phyloP scores from a whole-genome alignment of 1,139 yeast genomes.

The Williopsis jadinii region DNA sequence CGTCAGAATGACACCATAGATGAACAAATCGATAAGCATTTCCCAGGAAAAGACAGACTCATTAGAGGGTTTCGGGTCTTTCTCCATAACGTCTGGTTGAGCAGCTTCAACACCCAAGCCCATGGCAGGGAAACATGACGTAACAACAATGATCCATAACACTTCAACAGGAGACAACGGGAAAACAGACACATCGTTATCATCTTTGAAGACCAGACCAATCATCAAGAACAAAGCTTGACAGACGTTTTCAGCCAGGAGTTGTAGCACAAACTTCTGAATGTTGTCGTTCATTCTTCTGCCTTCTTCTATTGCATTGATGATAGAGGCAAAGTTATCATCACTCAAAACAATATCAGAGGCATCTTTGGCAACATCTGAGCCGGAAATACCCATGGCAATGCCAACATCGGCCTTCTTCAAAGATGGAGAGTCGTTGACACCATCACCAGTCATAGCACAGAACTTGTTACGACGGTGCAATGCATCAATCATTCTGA shows the following conservation, averaged over 20 bases:
- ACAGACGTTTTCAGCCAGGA: constrained; percentile 72
- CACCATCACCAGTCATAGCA: constrained; percentile 90
- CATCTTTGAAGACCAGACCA: constrained; percentile 65
- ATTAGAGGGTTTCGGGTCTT: constrained; percentile 54
- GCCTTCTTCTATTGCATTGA: constrained; percentile 77
- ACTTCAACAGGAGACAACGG: constrained; percentile 78
- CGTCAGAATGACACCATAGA: constrained; percentile 72
- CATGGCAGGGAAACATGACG: constrained; percentile 82
- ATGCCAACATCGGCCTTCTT: constrained; percentile 81
- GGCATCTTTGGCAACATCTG: constrained; percentile 79
- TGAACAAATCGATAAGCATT: constrained; percentile 65
- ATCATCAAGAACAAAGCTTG: constrained; percentile 66
- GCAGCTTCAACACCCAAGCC: constrained; percentile 76
- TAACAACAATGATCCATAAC: constrained; percentile 71
- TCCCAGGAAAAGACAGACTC: constrained; percentile 63
- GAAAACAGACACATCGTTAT: constrained; percentile 55
- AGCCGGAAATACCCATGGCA: constrained; percentile 81
- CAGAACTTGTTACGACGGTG: constrained; percentile 65
- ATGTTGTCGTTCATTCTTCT: constrained; percentile 76
- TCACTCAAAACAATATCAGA: constrained; percentile 69
- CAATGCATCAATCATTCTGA: constrained; percentile 75
- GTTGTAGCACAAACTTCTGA: constrained; percentile 72
- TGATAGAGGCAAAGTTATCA: constrained; percentile 75
- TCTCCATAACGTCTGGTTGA: constrained; percentile 55
- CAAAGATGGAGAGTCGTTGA: constrained; percentile 76